Evolutionary conservation across 2,329 filamentous ascomycete species (phyloP).

Genomic region (Trichoderma atrobrunneum): DNA sequence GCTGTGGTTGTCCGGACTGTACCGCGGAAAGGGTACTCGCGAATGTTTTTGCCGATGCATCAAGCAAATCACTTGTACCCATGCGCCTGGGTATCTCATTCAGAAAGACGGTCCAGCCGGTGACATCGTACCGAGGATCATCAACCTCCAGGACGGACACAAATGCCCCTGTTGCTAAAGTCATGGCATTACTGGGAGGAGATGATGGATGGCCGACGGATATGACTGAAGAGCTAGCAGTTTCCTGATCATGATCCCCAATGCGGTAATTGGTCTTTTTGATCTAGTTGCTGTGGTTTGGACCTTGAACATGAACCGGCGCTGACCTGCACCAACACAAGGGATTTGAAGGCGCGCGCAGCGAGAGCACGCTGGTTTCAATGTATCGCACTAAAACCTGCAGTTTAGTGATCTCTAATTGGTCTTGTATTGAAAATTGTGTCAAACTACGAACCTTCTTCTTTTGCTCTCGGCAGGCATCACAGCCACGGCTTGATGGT

Average conservation of each 20-base stretch:
- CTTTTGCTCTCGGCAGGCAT: neutral
- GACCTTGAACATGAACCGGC: neutral
- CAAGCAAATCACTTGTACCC: neutral
- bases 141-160: neutral
- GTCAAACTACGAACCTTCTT: neutral
- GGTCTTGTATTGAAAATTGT: neutral
- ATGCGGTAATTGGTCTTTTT: neutral
- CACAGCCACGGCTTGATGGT: neutral
- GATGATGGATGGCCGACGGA: neutral
- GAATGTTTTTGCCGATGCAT: neutral
- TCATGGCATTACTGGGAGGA: neutral
- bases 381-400: neutral
- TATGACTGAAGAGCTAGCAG: neutral
- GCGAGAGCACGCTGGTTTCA: neutral
- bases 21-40: neutral
- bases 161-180: neutral
- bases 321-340: neutral
- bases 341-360: neutral
- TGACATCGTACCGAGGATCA: neutral
- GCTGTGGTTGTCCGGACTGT: neutral
- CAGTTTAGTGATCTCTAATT: neutral
- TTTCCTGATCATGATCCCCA: neutral
- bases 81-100: neutral
- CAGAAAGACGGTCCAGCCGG: neutral
- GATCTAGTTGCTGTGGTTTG: neutral